Evolutionary conservation across 495 filamentous ascomycete species (phyloP), one percentile per base, ranked within the genome.

Genomic region (Cercophora samala): DNA sequence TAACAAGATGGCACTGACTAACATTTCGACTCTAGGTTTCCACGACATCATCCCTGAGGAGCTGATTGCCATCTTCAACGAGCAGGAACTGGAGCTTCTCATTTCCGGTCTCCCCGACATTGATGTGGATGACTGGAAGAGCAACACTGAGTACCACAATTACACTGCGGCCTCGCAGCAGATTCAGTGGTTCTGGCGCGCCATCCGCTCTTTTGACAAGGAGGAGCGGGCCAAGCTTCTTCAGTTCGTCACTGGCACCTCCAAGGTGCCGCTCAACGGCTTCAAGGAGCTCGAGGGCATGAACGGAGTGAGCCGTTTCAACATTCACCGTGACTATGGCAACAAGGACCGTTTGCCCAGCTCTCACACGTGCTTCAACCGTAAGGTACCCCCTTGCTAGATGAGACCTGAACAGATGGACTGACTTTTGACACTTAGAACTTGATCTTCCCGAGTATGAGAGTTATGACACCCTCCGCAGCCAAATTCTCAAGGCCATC

Each of bases 101-200:
- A 99, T 99, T 75, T 99, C 95, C 55, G 95, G 95, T 78, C 82
- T 99, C 54, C 95, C 95, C 5, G 95, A 98, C 70, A 96, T 99
- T 69, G 93, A 98, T 67, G 89, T 97, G 37, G 95, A 99, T 71
- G 95, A 99, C 81, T 99, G 95, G 95, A 97, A 97, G 87, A 91
- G 90, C 77, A 96, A 97, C 78, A 97, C 93, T 21, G 96, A 98
- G 74, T 98, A 97, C 73, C 95, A 98, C 79, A 98, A 97, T 78
- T 99, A 98, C 82, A 90, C 91, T 18, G 90, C 92, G 26, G 92
- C 93, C 0, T 96, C 95, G 2, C 89, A 93, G 24, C 95, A 99
- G 74, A 97, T 99, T 70, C 95, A 99, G 78, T 98, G 95, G 96
- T 97, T 99, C 88, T 99, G 95, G 95, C 90, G 95, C 72, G 95